Percentiles rank a stretch among this genome's conserved stretches.
These are phyloP conservation scores for Echinochloa phyllopogon DNA, from an alignment of 176 grass and related monocot genomes.

Conservation along the genomic window DNA sequence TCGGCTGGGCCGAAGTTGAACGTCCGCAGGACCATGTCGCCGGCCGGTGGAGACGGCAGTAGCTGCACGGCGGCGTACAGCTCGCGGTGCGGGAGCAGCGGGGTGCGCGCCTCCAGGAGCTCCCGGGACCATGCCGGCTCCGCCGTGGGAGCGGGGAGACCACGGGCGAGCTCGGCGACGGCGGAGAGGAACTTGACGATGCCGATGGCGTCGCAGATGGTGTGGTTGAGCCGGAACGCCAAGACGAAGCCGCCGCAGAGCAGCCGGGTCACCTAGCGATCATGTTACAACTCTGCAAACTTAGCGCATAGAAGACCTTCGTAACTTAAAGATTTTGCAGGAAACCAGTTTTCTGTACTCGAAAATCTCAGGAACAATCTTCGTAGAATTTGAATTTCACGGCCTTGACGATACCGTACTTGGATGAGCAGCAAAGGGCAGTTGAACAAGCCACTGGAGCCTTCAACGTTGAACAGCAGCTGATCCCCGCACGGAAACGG, in stretches of 20 bases:
- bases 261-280: conserved; percentile 50
- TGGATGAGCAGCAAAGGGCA: conserved; percentile 54
- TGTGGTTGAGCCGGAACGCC: conserved; percentile 51
- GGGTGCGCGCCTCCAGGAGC: conserved; percentile 42
- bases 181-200: conserved; percentile 45
- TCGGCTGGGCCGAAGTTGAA: conserved; percentile 34
- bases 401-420: not conserved
- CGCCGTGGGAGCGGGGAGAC: not conserved
- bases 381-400: no score
- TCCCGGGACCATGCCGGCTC: conserved; percentile 51
- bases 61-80: not conserved
- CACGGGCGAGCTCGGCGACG: conserved; percentile 42
- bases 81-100: conserved; percentile 45
- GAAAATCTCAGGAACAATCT: no score
- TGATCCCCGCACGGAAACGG: conserved; percentile 50
- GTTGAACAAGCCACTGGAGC: conserved; percentile 16
- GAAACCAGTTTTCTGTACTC: no score
- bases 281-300: no score
- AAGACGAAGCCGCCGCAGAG: conserved; percentile 63
- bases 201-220: conserved; percentile 55
- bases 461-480: conserved; percentile 36
- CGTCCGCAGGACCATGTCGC: conserved; percentile 10
- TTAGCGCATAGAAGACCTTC: no score
- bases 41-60: not conserved
- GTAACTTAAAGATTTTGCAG: no score